Percentiles rank a stretch among this genome's conserved stretches.
phyloP scores from a whole-genome alignment of 306 rosid species.

The Glycine soja region DNA sequence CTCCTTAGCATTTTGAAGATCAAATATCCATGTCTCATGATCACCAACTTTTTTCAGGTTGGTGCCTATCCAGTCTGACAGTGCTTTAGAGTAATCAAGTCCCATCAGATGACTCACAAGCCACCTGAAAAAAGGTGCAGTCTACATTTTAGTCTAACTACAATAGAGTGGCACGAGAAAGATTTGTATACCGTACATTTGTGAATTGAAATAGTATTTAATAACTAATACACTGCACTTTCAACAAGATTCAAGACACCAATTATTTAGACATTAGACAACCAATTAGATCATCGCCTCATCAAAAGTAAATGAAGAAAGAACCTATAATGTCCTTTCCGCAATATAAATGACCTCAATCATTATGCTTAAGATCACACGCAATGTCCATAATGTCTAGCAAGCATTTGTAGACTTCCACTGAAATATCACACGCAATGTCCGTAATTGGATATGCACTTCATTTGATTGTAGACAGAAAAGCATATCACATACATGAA shows the following conservation, averaged over 20 bases:
- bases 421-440: constrained; percentile 3
- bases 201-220: constrained; percentile 12
- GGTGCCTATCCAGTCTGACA: constrained; percentile 94
- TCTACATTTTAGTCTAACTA: constrained; percentile 30
- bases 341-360: neutral
- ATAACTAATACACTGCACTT: neutral
- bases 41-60: constrained; percentile 86
- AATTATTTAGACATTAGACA: constrained; percentile 6
- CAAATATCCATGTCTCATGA: constrained; percentile 82
- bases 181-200: neutral
- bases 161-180: constrained; percentile 4
- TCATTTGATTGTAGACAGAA: neutral
- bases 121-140: constrained; percentile 71
- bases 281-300: constrained; percentile 5
- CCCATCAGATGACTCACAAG: constrained; percentile 86
- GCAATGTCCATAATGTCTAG: no score
- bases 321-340: neutral
- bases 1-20: constrained; percentile 79
- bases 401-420: neutral
- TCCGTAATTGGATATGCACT: neutral
- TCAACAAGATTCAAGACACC: constrained; percentile 8
- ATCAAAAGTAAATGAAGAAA: constrained; percentile 34
- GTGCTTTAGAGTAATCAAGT: constrained; percentile 83
- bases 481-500: neutral
- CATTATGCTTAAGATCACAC: neutral